Conservation (phyloP, 148 eudicot genomes). For the Suaeda aralocaspica region DNA sequence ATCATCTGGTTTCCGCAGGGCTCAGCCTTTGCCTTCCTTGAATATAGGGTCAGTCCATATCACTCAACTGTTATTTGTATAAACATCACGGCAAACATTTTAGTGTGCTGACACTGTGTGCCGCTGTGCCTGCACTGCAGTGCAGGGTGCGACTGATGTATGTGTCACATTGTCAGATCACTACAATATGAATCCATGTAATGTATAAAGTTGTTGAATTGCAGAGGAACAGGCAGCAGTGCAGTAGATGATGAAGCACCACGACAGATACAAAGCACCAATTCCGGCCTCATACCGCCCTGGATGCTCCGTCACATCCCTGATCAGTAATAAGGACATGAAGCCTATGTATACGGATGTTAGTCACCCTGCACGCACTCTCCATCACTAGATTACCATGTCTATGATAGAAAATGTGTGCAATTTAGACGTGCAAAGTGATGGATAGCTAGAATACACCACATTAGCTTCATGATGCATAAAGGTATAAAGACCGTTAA, state of each 20-base stretch:
- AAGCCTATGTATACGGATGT: not conserved
- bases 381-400: no score
- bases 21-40: constrained; percentile 37
- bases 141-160: no score
- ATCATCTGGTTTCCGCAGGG: constrained; percentile 26
- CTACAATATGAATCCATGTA: not conserved
- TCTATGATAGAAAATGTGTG: no score
- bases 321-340: constrained; percentile 6
- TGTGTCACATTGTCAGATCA: no score
- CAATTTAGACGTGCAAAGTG: no score
- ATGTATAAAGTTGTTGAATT: not conserved
- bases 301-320: constrained; percentile 44
- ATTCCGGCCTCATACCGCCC: constrained; percentile 22
- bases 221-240: constrained; percentile 29
- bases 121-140: not conserved
- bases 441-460: no score
- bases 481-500: no score
- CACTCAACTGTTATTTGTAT: not conserved
- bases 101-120: not conserved
- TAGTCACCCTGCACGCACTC: not conserved
- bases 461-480: no score
- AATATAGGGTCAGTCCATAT: constrained; percentile 35
- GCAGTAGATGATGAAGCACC: constrained; percentile 29
- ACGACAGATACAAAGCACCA: constrained; percentile 19
- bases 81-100: no score